Percentiles rank a stretch among this genome's conserved stretches.
Conservation (phyloP, 768 basidiomycete genomes). For the Auriscalpium vulgare region DNA sequence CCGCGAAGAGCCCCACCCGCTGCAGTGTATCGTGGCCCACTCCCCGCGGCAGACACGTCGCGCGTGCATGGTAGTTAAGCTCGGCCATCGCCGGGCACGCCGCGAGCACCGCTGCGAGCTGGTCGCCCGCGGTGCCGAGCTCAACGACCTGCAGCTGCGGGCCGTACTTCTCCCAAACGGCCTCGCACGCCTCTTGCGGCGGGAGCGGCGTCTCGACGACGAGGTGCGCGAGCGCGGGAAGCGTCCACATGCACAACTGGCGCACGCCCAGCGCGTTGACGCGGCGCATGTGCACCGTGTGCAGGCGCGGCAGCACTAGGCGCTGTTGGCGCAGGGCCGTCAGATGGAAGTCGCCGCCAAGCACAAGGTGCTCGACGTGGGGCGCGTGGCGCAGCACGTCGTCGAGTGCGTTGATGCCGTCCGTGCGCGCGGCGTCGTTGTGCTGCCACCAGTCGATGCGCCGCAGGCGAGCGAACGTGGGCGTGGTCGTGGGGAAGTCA, state of each 20-base stretch:
- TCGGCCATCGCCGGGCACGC: conserved; percentile 7
- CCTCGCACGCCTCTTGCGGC: not conserved
- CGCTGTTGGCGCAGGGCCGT: not conserved
- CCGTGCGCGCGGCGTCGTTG: conserved; percentile 7
- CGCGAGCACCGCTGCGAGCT: not conserved
- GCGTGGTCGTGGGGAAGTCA: conserved; percentile 1
- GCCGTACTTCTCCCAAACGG: conserved; percentile 3
- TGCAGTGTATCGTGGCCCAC: conserved; percentile 1
- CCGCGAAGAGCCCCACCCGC: conserved; percentile 2
- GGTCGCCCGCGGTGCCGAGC: not conserved
- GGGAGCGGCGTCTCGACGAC: not conserved
- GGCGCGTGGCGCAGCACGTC: conserved; percentile 6
- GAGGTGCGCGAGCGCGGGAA: conserved; percentile 9
- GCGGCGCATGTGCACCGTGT: conserved; percentile 1
- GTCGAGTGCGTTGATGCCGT: conserved; percentile 10
- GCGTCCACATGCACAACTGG: conserved; percentile 5
- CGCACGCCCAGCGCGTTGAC: conserved; percentile 6
- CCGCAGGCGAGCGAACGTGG: not conserved
- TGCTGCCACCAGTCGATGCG: conserved; percentile 12
- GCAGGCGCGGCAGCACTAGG: not conserved
- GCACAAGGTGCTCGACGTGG: not conserved
- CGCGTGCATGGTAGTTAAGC: conserved; percentile 2
- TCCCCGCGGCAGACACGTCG: not conserved
- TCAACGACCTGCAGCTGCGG: conserved; percentile 2
- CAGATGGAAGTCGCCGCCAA: conserved; percentile 5